Evolutionary conservation across 306 rosid species (phyloP).

Genomic region (Astragalus glycyphyllos): DNA sequence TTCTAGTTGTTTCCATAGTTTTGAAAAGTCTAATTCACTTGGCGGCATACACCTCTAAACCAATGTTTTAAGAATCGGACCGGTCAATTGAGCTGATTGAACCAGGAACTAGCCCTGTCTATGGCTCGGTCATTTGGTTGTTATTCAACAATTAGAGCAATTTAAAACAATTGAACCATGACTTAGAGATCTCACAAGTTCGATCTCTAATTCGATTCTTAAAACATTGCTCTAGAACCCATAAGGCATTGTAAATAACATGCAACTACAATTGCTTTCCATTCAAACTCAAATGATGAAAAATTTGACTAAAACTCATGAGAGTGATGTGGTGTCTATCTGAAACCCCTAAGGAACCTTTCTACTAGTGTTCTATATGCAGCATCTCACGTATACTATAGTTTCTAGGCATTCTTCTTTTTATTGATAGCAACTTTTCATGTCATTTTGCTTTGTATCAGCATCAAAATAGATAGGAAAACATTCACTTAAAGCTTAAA

Average conservation of each 20-base stretch:
- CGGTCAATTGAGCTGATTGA: too few relatives aligned
- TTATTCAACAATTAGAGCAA: too few relatives aligned
- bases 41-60: conserved; percentile 3
- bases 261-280: conserved; percentile 46
- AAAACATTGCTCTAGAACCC: too few relatives aligned
- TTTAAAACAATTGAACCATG: too few relatives aligned
- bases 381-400: conserved; percentile 35
- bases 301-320: conserved; percentile 47
- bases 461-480: conserved; percentile 38
- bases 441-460: conserved; percentile 50
- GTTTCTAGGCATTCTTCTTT: conserved; percentile 51
- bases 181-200: too few relatives aligned
- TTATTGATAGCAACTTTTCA: conserved; percentile 48
- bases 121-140: too few relatives aligned
- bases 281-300: conserved; percentile 43
- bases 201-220: too few relatives aligned
- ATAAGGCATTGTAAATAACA: conserved; percentile 23
- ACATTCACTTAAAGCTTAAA: conserved; percentile 41
- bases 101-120: too few relatives aligned
- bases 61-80: too few relatives aligned
- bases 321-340: conserved; percentile 58
- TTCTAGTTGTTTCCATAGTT: neutral
- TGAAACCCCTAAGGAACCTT: conserved; percentile 47
- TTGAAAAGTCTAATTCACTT: conserved; percentile 43
- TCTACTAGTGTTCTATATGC: conserved; percentile 16